phyloP scores from a whole-genome alignment of 2,329 filamentous ascomycete genomes.

The Verruconis gallopava region DNA sequence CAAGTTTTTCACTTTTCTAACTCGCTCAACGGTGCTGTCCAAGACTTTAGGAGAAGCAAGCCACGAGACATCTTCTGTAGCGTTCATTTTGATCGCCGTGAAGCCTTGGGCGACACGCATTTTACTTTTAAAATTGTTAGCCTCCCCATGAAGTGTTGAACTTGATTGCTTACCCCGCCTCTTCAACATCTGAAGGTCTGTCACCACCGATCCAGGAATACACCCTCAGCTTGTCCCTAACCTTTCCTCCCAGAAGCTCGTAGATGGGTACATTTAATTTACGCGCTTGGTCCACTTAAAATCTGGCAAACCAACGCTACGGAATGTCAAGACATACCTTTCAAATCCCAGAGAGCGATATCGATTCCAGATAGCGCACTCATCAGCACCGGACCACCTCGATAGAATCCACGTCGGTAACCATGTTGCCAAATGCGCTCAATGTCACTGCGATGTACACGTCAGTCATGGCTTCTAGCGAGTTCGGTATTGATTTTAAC shows the following conservation, averaged over 20 bases:
- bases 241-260: conserved; percentile 60
- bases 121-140: conserved; percentile 30
- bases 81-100: conserved; percentile 65
- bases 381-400: conserved; percentile 71
- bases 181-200: conserved; percentile 51
- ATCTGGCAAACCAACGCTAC: neutral
- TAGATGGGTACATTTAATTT: conserved; percentile 56
- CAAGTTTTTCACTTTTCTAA: conserved; percentile 54
- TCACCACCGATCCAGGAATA: conserved; percentile 74
- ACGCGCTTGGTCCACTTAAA: conserved; percentile 29
- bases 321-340: conserved; percentile 30
- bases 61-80: conserved; percentile 63
- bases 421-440: conserved; percentile 72
- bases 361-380: conserved; percentile 65
- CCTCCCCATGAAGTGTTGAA: neutral
- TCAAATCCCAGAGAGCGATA: conserved; percentile 70
- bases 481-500: conserved; percentile 13
- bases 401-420: conserved; percentile 54
- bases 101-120: conserved; percentile 49
- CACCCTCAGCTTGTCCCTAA: conserved; percentile 55
- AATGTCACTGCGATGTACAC: conserved; percentile 44
- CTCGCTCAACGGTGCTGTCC: conserved; percentile 49
- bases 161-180: conserved; percentile 38
- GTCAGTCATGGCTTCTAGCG: conserved; percentile 6
- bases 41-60: conserved; percentile 57